Evolutionary conservation across 2,329 filamentous ascomycete genomes (phyloP).

Genomic region (Colletotrichum orbiculare): DNA sequence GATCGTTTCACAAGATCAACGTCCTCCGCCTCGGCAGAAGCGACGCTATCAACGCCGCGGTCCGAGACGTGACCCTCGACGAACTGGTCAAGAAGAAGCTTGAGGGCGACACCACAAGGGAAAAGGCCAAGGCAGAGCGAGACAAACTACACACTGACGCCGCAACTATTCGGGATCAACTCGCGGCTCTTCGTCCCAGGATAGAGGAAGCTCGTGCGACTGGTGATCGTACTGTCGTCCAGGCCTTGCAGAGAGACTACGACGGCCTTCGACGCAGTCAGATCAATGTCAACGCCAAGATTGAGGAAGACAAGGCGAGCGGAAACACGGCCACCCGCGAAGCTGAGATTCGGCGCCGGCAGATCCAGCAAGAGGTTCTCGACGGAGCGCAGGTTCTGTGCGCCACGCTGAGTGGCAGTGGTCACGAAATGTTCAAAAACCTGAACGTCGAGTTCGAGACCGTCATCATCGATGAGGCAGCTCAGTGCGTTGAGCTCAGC

Average conservation of each 20-base stretch:
- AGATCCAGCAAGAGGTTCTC: slow-evolving; percentile 90
- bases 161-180: slow-evolving; percentile 77
- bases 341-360: slow-evolving; percentile 84
- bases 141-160: slow-evolving; percentile 73
- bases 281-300: slow-evolving; percentile 77
- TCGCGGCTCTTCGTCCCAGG: slow-evolving; percentile 76
- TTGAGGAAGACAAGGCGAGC: slow-evolving; percentile 88
- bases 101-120: slow-evolving; percentile 67
- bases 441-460: slow-evolving; percentile 97
- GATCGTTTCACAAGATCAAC: slow-evolving; percentile 79
- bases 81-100: slow-evolving; percentile 85
- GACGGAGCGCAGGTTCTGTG: slow-evolving; percentile 93
- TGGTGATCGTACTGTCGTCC: slow-evolving; percentile 55
- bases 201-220: slow-evolving; percentile 71
- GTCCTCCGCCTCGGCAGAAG: slow-evolving; percentile 90
- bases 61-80: slow-evolving; percentile 92
- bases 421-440: slow-evolving; percentile 96
- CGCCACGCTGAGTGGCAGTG: slow-evolving; percentile 92
- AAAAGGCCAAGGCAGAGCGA: slow-evolving; percentile 65
- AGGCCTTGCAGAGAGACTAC: slow-evolving; percentile 78
- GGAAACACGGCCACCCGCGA: slow-evolving; percentile 85
- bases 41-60: slow-evolving; percentile 90
- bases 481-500: slow-evolving; percentile 97
- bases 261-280: slow-evolving; percentile 83
- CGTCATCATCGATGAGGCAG: slow-evolving; percentile 97